phyloP scores from a whole-genome alignment of 257 asterid species.

The Leonotis leonurus region DNA sequence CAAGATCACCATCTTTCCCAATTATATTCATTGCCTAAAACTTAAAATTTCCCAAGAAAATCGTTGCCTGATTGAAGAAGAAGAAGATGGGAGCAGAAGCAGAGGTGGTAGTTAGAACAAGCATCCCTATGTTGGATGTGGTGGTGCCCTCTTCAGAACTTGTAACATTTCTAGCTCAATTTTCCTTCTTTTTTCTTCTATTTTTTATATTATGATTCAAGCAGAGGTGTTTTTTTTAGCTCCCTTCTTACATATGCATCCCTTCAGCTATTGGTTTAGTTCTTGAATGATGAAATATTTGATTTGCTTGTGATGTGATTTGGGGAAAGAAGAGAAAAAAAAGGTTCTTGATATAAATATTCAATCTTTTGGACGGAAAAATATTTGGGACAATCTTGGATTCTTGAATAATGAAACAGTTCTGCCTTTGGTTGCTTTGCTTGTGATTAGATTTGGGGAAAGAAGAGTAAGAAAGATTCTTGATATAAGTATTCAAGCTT shows the following conservation, averaged over 20 bases:
- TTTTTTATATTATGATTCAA: background rate
- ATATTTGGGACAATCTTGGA: background rate
- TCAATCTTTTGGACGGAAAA: background rate
- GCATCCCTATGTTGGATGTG: slow-evolving; percentile 58
- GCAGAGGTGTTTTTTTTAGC: background rate
- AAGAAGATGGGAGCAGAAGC: slow-evolving; percentile 58
- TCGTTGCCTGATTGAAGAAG: slow-evolving; percentile 2
- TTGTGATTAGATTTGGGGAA: too few relatives aligned
- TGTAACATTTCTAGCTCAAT: slow-evolving; percentile 25
- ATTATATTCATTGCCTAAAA: background rate
- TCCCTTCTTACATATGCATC: background rate
- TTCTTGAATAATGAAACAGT: too few relatives aligned
- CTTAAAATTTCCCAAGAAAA: background rate
- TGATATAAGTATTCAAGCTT: too few relatives aligned
- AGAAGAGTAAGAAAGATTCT: background rate
- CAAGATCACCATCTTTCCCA: background rate
- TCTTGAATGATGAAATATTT: background rate
- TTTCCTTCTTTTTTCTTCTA: background rate
- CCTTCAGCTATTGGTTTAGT: background rate
- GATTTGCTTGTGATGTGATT: background rate
- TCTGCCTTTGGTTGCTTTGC: too few relatives aligned
- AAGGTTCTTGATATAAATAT: background rate
- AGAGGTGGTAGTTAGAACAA: slow-evolving; percentile 43
- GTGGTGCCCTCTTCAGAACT: slow-evolving; percentile 47
- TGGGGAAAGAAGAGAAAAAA: background rate